Percentiles rank a stretch among this genome's conserved stretches.
Conservation (phyloP, 768 basidiomycete genomes). For the Tricholoma flavovirens region DNA sequence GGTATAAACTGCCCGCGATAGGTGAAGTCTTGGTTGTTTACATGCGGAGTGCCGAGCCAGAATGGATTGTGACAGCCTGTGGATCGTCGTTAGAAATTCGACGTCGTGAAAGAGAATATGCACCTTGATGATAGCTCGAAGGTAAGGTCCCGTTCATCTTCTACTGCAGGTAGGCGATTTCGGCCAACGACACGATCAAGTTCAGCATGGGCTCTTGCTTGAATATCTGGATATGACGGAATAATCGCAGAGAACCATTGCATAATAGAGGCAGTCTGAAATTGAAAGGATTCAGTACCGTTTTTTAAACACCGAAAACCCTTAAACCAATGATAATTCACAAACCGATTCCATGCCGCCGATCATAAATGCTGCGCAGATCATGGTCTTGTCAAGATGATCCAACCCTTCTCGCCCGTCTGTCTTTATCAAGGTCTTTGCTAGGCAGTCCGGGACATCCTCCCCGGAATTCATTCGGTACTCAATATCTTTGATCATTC, state of each 20-base stretch:
- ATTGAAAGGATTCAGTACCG: neutral
- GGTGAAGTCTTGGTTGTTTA: constrained; percentile 3
- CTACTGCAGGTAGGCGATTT: constrained; percentile 11
- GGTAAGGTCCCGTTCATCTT: constrained; percentile 13
- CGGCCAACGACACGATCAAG: constrained; percentile 17
- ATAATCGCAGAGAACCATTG: constrained; percentile 16
- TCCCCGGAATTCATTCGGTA: constrained; percentile 30
- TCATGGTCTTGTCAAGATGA: constrained; percentile 33
- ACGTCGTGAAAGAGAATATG: neutral
- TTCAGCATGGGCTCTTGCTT: constrained; percentile 17
- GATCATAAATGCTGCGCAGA: constrained; percentile 38
- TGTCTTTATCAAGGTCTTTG: constrained; percentile 30
- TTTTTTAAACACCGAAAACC: too few species aligned
- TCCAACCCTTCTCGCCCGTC: constrained; percentile 31
- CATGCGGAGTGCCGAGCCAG: constrained; percentile 5
- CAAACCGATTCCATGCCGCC: constrained; percentile 40
- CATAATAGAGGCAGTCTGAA: constrained; percentile 10
- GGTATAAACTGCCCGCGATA: constrained; percentile 24
- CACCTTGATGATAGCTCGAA: constrained; percentile 14
- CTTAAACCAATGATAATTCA: too few species aligned
- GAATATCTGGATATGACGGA: constrained; percentile 12
- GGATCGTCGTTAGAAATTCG: neutral
- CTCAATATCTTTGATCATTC: constrained; percentile 33
- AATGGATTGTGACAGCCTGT: constrained; percentile 2
- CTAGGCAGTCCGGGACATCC: constrained; percentile 37